These are phyloP conservation scores for Kazachstania martiniae DNA, from an alignment of 805 yeast species.

Conservation along the genomic window DNA sequence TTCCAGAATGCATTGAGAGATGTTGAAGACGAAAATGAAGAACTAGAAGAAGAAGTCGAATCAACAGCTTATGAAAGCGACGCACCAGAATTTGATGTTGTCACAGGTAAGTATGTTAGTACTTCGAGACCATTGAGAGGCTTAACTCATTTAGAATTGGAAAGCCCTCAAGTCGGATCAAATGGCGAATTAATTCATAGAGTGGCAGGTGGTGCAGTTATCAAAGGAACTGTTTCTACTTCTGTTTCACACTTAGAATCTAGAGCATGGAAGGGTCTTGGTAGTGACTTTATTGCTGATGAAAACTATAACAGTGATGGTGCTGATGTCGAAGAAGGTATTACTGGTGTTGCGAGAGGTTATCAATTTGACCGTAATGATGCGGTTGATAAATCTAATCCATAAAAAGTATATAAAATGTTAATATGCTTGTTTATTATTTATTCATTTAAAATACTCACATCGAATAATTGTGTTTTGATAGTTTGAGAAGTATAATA, in stretches of 20 bases:
- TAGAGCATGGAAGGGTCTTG: conserved; percentile 82
- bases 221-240: conserved; percentile 76
- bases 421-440: too few relatives aligned
- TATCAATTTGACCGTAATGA: conserved; percentile 38
- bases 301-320: conserved; percentile 44
- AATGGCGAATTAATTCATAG: conserved; percentile 37
- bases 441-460: too few relatives aligned
- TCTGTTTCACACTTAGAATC: conserved; percentile 69
- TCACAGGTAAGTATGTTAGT: conserved; percentile 65
- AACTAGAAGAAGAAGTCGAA: conserved; percentile 13
- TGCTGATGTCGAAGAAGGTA: conserved; percentile 73
- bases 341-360: conserved; percentile 83
- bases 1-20: conserved; percentile 44
- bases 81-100: conserved; percentile 80
- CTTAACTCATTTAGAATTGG: conserved; percentile 53
- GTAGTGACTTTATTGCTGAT: conserved; percentile 62
- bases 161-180: conserved; percentile 25
- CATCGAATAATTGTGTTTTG: too few relatives aligned
- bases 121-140: conserved; percentile 69
- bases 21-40: conserved; percentile 27
- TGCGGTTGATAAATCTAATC: conserved; percentile 3
- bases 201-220: conserved; percentile 47
- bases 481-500: too few relatives aligned
- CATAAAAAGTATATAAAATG: too few relatives aligned
- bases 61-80: conserved; percentile 9